Percentiles rank a stretch among this genome's conserved stretches.
phyloP scores from a whole-genome alignment of 1,139 yeast species.

The Suhomyces terraborum region DNA sequence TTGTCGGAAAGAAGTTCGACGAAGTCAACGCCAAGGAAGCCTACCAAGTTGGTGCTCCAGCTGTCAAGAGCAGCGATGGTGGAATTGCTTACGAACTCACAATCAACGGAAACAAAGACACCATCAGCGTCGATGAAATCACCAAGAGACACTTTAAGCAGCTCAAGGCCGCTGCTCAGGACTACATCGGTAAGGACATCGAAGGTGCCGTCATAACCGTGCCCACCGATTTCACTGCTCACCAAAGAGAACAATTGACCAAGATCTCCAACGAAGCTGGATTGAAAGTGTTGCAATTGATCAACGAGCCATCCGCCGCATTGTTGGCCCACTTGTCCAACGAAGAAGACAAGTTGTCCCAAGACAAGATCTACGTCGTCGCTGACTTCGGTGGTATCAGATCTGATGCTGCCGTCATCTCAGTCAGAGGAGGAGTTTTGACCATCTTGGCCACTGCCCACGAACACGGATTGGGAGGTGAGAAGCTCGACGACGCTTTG shows the following conservation, averaged over 20 bases:
- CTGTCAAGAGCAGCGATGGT: constrained; percentile 66
- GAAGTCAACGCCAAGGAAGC: constrained; percentile 62
- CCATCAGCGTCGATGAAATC: constrained; percentile 71
- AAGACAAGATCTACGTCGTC: constrained; percentile 85
- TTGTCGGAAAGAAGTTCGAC: constrained; percentile 72
- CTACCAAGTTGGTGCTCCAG: constrained; percentile 69
- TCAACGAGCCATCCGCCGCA: constrained; percentile 94
- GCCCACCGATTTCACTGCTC: constrained; percentile 83
- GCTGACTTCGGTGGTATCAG: constrained; percentile 97
- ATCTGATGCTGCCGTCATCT: constrained; percentile 92
- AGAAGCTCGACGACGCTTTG: constrained; percentile 75
- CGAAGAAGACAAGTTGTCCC: constrained; percentile 54
- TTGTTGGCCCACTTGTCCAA: constrained; percentile 70
- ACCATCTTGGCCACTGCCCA: constrained; percentile 88
- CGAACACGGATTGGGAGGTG: constrained; percentile 85
- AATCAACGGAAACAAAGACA: constrained; percentile 46
- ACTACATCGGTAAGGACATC: constrained; percentile 79
- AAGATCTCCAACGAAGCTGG: constrained; percentile 72
- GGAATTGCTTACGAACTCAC: constrained; percentile 67
- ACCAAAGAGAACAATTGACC: constrained; percentile 66
- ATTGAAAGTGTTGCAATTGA: constrained; percentile 78
- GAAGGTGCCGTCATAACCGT: constrained; percentile 88
- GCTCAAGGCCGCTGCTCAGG: constrained; percentile 87
- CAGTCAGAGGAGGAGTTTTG: constrained; percentile 91
- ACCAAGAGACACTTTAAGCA: constrained; percentile 82